Conservation (phyloP, 768 basidiomycete species). For the Rhizopogon vinicolor region DNA sequence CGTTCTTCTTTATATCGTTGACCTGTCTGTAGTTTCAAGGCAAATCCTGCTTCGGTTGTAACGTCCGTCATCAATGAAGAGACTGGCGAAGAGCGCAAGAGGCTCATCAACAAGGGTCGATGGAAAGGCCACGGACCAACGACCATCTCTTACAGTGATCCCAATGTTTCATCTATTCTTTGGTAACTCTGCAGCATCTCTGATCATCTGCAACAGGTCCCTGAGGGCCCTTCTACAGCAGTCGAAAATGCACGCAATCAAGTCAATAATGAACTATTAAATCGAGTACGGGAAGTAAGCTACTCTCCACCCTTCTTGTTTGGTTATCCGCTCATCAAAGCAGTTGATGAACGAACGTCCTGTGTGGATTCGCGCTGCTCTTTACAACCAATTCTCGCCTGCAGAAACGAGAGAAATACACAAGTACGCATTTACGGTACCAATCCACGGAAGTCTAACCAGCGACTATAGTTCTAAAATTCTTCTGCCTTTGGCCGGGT, state of each 20-base stretch:
- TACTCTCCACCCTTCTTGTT: conserved; percentile 10
- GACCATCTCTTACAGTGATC: conserved; percentile 62
- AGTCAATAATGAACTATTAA: conserved; percentile 50
- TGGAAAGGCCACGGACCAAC: conserved; percentile 82
- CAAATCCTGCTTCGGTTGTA: conserved; percentile 69
- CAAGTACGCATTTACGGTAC: conserved; percentile 49
- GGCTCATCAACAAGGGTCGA: conserved; percentile 81
- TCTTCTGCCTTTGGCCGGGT: conserved; percentile 75
- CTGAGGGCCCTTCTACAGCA: conserved; percentile 55
- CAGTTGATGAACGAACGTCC: conserved; percentile 75
- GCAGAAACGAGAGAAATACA: conserved; percentile 66
- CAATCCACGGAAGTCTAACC: background rate
- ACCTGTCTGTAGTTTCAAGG: conserved; percentile 55
- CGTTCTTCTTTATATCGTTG: background rate
- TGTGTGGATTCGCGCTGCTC: conserved; percentile 83
- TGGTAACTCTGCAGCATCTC: background rate
- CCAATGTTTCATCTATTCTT: conserved; percentile 27
- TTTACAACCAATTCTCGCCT: conserved; percentile 76
- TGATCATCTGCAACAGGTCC: conserved; percentile 40
- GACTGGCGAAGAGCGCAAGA: conserved; percentile 77
- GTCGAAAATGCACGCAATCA: conserved; percentile 56
- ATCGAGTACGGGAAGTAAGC: conserved; percentile 48
- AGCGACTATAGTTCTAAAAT: conserved; percentile 61
- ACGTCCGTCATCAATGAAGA: conserved; percentile 64
- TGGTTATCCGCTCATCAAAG: conserved; percentile 3